Base-by-base conservation (phyloP, 2,329 filamentous ascomycete genomes). In the Xylariaceae sp. region DNA sequence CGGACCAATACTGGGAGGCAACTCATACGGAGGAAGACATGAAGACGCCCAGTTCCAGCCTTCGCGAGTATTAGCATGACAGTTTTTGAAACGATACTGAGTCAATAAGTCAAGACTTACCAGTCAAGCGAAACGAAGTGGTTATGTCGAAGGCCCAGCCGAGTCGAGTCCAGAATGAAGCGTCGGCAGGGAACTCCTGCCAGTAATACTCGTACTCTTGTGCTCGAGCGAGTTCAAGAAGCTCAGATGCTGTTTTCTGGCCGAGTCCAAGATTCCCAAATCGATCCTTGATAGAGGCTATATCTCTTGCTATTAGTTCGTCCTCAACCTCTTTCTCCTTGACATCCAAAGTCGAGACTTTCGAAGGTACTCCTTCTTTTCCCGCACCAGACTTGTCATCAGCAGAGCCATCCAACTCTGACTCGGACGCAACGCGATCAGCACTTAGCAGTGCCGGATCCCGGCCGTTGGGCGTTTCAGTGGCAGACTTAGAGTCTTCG, bases 11-110 rank as follows among this genome's bases (percentile, higher is more conserved):
- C 74, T 72, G 3, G 73, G 68, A 4, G 67, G 66, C 6, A 78
- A 76, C 15, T 76, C 71, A 18, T 73, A 69, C 1, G 82, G 78
- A 2, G 76, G 75, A 1, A 76, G 67, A 49, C 76, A 76, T 0
- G 78, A 69, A 48, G 83, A 79, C 35, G 78, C 77, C 74, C 77
- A 82, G 63, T 80, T 84, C 84, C 84, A 87, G 51, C 82, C 82
- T 82, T 50, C 18, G 34, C n/a, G 44, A 10, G 51, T 39, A 3
- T 49, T 44, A 57, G 56, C 15, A 44, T 17, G 42, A n/a, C 60
- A 9, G 17, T 53, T 13, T 35, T 53, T 58, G 10, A 48, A 53
- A 35, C 15, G 10, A 18, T 39, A 15, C 3, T 8, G 0, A 9
- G 37, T 42, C 37, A 42, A 10, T 48, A 23, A 2, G 35, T 42